These are phyloP conservation scores for Lasiodiplodia gonubiensis DNA, from an alignment of 2,329 filamentous ascomycete species.

Conservation along the genomic window DNA sequence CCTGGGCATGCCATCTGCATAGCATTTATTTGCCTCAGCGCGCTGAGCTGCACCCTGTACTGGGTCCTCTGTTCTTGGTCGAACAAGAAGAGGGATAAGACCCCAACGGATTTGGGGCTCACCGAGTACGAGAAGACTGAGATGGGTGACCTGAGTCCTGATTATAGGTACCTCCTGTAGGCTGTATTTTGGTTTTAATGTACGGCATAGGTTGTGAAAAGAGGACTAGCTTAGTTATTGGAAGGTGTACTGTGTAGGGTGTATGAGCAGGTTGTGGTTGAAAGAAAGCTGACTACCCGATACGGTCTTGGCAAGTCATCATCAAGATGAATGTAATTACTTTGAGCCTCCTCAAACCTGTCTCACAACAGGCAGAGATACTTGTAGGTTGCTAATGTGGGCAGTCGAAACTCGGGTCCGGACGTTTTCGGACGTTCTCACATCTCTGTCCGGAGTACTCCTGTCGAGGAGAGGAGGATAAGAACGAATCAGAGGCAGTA, in stretches of 20 bases:
- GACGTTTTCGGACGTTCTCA: no score
- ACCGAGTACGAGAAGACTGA: slow-evolving; percentile 68
- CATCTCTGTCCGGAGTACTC: not conserved
- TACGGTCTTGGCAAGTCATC: not conserved
- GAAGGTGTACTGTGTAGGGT: no score
- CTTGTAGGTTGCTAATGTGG: no score
- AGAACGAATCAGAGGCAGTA: not conserved
- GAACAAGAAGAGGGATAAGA: slow-evolving; percentile 65
- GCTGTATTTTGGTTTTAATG: not conserved
- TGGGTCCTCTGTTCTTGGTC: slow-evolving; percentile 62
- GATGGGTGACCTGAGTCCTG: slow-evolving; percentile 64
- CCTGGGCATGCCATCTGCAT: slow-evolving; percentile 80
- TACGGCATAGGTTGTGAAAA: not conserved
- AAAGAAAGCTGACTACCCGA: slow-evolving; percentile 3
- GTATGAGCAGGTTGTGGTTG: not conserved
- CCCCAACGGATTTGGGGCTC: slow-evolving; percentile 54
- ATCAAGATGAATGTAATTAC: no score
- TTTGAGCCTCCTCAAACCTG: no score
- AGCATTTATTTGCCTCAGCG: slow-evolving; percentile 72
- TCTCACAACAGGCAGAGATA: no score
- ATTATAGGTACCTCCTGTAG: slow-evolving; percentile 65
- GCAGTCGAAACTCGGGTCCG: no score
- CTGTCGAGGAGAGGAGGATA: not conserved
- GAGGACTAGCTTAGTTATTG: no score
- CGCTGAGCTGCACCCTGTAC: slow-evolving; percentile 66